These are phyloP conservation scores for Lasiodiplodia theobromae DNA, from an alignment of 2,329 filamentous ascomycete genomes.

Conservation along the genomic window DNA sequence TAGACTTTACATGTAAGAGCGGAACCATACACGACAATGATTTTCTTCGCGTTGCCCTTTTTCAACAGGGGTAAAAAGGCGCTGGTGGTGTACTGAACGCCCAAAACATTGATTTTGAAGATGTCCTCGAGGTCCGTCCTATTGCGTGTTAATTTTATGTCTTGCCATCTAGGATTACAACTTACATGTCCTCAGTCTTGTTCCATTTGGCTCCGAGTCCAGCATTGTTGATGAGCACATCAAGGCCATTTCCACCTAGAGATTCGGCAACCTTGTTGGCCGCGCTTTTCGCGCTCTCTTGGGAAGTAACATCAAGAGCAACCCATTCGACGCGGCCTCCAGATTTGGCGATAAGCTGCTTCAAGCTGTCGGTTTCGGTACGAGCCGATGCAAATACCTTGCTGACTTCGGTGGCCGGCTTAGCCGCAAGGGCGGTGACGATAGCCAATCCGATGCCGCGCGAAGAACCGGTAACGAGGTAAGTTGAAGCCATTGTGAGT, in stretches of 20 bases:
- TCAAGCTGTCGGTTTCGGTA: conserved; percentile 42
- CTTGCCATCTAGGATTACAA: too few relatives aligned
- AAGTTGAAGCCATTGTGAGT: conserved; percentile 39
- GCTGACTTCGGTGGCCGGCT: conserved; percentile 39
- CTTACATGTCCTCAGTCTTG: neutral
- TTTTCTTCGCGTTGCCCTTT: conserved; percentile 50
- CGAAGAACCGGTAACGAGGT: conserved; percentile 46
- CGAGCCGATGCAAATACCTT: conserved; percentile 52
- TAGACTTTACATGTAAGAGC: neutral
- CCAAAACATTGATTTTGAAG: conserved; percentile 48
- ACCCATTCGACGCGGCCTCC: conserved; percentile 36
- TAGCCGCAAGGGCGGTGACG: conserved; percentile 41
- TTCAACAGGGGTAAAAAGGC: conserved; percentile 50
- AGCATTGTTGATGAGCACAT: conserved; percentile 15
- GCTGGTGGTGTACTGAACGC: conserved; percentile 50
- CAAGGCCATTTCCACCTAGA: neutral
- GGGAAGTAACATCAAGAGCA: conserved; percentile 52
- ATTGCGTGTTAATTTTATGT: neutral
- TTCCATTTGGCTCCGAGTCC: conserved; percentile 9
- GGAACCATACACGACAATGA: conserved; percentile 52
- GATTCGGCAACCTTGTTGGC: conserved; percentile 40
- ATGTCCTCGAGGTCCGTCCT: conserved; percentile 38
- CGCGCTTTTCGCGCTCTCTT: conserved; percentile 45
- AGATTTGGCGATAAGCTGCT: conserved; percentile 45
- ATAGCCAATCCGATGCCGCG: conserved; percentile 48